Evolutionary conservation across 2,329 filamentous ascomycete species (phyloP), one percentile per base, ranked within the genome.

Genomic region (Fusarium foetens): DNA sequence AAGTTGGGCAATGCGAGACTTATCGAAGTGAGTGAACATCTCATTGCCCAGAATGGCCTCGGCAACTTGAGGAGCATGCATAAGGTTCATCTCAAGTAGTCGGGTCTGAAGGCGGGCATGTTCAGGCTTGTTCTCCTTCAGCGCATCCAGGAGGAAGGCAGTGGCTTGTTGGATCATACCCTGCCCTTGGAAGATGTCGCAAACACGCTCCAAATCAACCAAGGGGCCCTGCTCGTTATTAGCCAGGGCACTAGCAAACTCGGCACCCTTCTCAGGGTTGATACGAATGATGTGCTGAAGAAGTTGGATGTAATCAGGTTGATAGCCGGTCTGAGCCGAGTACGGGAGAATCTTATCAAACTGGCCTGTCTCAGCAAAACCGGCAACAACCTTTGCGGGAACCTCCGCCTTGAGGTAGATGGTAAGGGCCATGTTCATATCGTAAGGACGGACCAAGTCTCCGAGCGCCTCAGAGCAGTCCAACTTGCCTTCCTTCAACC

Each of bases 1-100:
- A 60, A 99, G 89, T 73, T 92, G 89, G 29, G 95, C 94, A 82
- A 99, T 93, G 72, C 94, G 92, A 49, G 91, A 84, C 85, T 94
- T 97, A 84, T 99, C 96, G 79, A 97, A 99, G 84, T 99, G 91
- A 1, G 94, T 94, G 84, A 99, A 98, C 93, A 99, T 98, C 78
- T 98, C 94, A 78, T 99, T 99, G 74, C 95, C 94, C 43, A 99
- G 89, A 75, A 99, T 99, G 38, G 96, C 96, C 82, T 99, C 97
- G 7, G 97, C 96, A 60, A 99, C 97, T 82, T 98, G 96, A 55
- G 96, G 96, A 3, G 96, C 97, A 76, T 97, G 97, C 83, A 97
- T 88, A 71, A 99, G 84, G 83, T 99, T 99, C 95, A 99, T 98
- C 87, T 99, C 97, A 62, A 99, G 86, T 6, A 99, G 88, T 68